Evolutionary conservation across 495 filamentous ascomycete genomes (phyloP), one percentile per base, ranked within the genome.

Genomic region (Hypoxylon subgilvum): DNA sequence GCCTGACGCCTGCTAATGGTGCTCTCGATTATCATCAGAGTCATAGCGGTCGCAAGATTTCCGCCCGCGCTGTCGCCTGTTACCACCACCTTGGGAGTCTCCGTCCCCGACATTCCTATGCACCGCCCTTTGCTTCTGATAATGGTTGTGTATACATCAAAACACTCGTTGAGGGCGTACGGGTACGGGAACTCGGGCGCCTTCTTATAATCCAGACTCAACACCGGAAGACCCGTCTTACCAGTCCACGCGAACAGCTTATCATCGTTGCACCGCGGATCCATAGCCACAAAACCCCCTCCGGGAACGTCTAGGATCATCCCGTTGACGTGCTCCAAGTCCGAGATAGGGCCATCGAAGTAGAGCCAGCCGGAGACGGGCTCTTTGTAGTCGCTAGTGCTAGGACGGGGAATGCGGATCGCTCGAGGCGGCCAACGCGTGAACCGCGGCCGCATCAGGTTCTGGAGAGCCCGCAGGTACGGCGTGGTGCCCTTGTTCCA

Each of bases 161-260:
- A 97, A 66, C 92, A 96, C 68, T 98, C 94, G 68, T 97, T 95
- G 10, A 98, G 75, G 1, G 91, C 94, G 71, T 95, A 95, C 2
- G 94, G 94, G 59, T 97, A 98, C 3, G 95, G 93, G 70, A 85
- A 90, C 67, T 98, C 94, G 1, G 94, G 94, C 0, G 94, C 94
- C 67, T 96, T 96, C 63, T 85, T 87, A 73, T 98, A 98, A 65
- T 98, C 91, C 45, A 98, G 72, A 61, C 92, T 96, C 48, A 98
- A 69, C 4, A 98, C 79, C 0, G 94, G 94, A 6, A 96, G 73
- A 7, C 91, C 88, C 2, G 87, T 86, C 68, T 87, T 90, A 5
- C 86, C 89, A 0, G 94, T 88, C 94, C 94, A 98, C 1, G 86
- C 82, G 43, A 96, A 81, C 9, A 98, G 78, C 68, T 93, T 95